These are phyloP conservation scores for Persicaria tinctoria DNA, from an alignment of 148 eudicot species.

Conservation along the genomic window DNA sequence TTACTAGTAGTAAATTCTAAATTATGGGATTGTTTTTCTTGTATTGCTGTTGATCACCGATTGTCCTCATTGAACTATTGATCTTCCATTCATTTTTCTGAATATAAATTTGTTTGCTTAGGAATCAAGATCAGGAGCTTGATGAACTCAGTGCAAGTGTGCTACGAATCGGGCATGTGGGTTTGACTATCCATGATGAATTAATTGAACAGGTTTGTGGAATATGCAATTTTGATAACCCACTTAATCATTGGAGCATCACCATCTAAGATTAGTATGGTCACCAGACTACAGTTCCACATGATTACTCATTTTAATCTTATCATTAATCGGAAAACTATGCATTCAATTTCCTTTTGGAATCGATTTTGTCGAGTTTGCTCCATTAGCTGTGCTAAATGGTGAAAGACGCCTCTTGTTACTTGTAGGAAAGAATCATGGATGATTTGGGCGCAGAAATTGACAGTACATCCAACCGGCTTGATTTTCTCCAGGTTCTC, in stretches of 20 bases:
- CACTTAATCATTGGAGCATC: neutral
- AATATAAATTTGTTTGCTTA: slow-evolving; percentile 25
- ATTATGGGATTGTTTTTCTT: neutral
- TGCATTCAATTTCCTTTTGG: neutral
- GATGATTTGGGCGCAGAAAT: slow-evolving; percentile 84
- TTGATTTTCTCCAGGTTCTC: slow-evolving; percentile 91
- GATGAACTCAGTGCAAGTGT: slow-evolving; percentile 91
- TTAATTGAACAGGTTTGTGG: slow-evolving; percentile 71
- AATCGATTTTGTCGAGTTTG: neutral
- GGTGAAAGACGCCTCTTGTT: neutral
- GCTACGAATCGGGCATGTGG: slow-evolving; percentile 80
- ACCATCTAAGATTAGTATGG: neutral
- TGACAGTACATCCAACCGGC: slow-evolving; percentile 90
- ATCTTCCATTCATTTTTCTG: neutral
- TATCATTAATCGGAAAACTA: neutral
- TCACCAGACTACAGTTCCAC: neutral
- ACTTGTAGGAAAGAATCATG: slow-evolving; percentile 75
- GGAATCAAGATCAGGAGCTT: slow-evolving; percentile 94
- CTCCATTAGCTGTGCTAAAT: neutral
- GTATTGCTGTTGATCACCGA: neutral
- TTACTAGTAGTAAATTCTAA: neutral
- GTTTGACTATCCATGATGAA: slow-evolving; percentile 91
- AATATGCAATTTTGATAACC: neutral
- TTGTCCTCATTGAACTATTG: neutral
- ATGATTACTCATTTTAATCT: neutral